Base-by-base conservation (phyloP, 768 basidiomycete species). In the Candolleomyces efflorescens region DNA sequence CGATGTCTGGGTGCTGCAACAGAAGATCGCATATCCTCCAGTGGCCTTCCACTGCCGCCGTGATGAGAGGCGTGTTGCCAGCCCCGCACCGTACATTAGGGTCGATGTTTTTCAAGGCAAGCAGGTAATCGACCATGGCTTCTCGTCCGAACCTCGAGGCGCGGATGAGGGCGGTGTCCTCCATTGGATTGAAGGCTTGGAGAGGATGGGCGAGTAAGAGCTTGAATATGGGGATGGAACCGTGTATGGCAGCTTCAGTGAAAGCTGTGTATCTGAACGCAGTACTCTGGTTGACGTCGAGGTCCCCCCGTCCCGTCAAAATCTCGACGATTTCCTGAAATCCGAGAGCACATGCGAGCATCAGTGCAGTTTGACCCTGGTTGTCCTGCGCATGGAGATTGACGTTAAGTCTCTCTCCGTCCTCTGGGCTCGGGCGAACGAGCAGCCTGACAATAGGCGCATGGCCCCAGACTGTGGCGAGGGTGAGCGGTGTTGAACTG, bases 361-460 rank as follows among this genome's bases (percentile, higher is more conserved):
- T 53, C 36, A 57, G 39, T 7, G 56, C 46, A 1, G 56, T 57
- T 10, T 27, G 37, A 4, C 56, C 56, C 4, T 51, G 37, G 4
- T 32, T 12, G 22, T 57, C 48, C 18, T 48, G 37, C 3, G 56
- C 56, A 27, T 57, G 47, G 23, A 51, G 47, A 37, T 57, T 38
- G 56, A 49, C 23, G 24, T 22, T 6, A 20, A 26, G 13, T 18
- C n/a, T 17, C 12, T 48, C 46, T 13, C 20, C 20, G 13, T 13
- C 23, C 3, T 18, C 13, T 20, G 1, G 12, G 10, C 15, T 22
- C 18, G 22, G 37, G 15, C 12, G 17, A 17, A 53, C 36, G 51
- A 53, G 51, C 9, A 53, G 36, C 37, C 39, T 18, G 26, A 38
- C 51, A 18, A 36, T 38, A 18, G 51, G 17, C 23, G 51, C 20